Base-by-base conservation (phyloP, 148 eudicot species). In the Persicaria maculosa region DNA sequence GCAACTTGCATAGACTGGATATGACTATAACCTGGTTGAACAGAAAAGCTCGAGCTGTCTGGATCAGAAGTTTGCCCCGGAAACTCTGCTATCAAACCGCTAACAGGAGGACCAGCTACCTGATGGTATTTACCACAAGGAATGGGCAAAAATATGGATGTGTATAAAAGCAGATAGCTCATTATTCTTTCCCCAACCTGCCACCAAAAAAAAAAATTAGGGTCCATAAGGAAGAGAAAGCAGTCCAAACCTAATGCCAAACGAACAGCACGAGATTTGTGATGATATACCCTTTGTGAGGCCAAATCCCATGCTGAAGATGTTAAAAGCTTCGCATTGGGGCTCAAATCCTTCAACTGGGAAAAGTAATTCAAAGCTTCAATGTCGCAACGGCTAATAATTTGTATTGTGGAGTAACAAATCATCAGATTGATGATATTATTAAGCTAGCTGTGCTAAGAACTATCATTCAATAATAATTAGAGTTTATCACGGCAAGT, bases 111-210 rank as follows among this genome's bases (percentile, higher is more conserved):
- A 62, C 98, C 98, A 25, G 94, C 69, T 68, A 92, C 91, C 82
- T 95, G 98, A 71, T 82, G 86, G 76, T 85, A 84, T 59, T 84
- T 84, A 59, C 82, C 81, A 48, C 48, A 80, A 61, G 78, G 81
- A 48, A 85, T 80, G 44, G 90, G 90, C 81, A 95, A 77, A 84
- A 95, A 95, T 68, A 95, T 84, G 74, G 80, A 82, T 50, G 90
- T 76, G 72, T 90, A 69, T 83, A 70, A 81, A 58, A 95, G 83
- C 74, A 95, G 83, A 85, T 90, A 82, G 72, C 73, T 48, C 93
- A 95, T 88, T 68, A 89, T 52, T 84, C 75, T 84, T 78, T 95
- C 97, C 72, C 97, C 99, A 76, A 89, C 81, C 99, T 95, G 91
- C 74, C n/a, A 19, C 54, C n/a, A 71, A 46, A 45, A 45, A 0